phyloP scores from a whole-genome alignment of 176 grass and related monocot species.

The Carex parvula region DNA sequence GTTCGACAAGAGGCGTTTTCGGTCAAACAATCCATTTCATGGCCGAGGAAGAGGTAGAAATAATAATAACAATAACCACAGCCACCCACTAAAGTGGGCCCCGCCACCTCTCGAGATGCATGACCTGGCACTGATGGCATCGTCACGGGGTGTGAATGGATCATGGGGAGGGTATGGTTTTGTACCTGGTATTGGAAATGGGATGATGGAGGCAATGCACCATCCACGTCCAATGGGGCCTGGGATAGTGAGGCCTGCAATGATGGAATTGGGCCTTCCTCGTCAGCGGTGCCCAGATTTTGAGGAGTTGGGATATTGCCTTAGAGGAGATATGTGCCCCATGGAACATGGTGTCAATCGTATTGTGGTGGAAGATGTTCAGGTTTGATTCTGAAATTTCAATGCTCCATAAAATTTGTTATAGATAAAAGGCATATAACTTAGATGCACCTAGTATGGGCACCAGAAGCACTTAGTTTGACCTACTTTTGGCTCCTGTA shows the following conservation, averaged over 20 bases:
- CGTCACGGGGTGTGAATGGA: constrained; percentile 60
- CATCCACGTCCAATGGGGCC: constrained; percentile 17
- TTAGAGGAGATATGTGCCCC: constrained; percentile 97
- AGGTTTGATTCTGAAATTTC: constrained; percentile 54
- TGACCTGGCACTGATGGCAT: constrained; percentile 77
- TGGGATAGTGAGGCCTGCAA: constrained; percentile 41
- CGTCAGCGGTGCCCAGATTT: constrained; percentile 94
- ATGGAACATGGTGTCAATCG: constrained; percentile 99
- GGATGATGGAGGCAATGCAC: constrained; percentile 86
- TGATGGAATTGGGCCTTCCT: constrained; percentile 79
- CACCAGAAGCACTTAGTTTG: not conserved
- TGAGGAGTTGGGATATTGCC: constrained; percentile 92
- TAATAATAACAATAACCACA: constrained; percentile 38
- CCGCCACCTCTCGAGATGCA: constrained; percentile 45
- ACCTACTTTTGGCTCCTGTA: constrained; percentile 5
- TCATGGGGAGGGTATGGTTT: constrained; percentile 82
- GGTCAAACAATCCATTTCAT: not conserved
- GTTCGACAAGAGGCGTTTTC: constrained; percentile 47
- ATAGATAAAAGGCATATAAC: not conserved
- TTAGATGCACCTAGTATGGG: constrained; percentile 12
- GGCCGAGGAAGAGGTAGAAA: constrained; percentile 69
- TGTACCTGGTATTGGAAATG: constrained; percentile 78
- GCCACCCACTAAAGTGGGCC: constrained; percentile 12
- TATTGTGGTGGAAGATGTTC: constrained; percentile 97
- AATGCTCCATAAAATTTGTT: not conserved